phyloP scores from a whole-genome alignment of 495 filamentous ascomycete genomes.

The Amphirosellinia nigrospora region DNA sequence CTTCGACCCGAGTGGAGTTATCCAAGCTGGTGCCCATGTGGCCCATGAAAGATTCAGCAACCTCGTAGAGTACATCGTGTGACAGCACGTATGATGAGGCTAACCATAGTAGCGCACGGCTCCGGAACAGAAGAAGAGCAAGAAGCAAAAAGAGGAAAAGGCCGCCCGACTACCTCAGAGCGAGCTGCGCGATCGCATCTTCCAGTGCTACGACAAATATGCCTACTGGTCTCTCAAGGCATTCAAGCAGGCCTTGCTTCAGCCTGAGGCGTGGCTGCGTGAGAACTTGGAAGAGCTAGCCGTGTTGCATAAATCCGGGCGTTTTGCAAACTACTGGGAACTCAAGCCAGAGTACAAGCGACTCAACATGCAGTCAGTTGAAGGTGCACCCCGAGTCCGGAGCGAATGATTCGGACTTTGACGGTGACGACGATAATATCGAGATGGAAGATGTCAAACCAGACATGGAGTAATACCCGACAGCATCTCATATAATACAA shows the following conservation, averaged over 20 bases:
- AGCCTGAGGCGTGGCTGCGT: slow-evolving; percentile 92
- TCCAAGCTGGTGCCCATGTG: slow-evolving; percentile 57
- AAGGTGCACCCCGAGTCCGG: slow-evolving; percentile 59
- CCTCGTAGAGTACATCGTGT: slow-evolving; percentile 58
- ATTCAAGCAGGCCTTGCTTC: slow-evolving; percentile 71
- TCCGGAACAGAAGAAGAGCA: slow-evolving; percentile 52
- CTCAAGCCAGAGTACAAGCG: slow-evolving; percentile 74
- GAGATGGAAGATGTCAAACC: slow-evolving; percentile 70
- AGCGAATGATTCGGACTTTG: slow-evolving; percentile 61
- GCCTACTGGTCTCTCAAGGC: slow-evolving; percentile 89
- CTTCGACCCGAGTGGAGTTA: slow-evolving; percentile 46
- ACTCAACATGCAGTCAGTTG: slow-evolving; percentile 54
- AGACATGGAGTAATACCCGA: slow-evolving; percentile 2
- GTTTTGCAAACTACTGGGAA: slow-evolving; percentile 83
- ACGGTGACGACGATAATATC: slow-evolving; percentile 68
- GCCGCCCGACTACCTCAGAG: slow-evolving; percentile 84
- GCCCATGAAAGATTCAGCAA: slow-evolving; percentile 53
- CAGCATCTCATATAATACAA: background rate
- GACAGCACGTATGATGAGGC: slow-evolving; percentile 24
- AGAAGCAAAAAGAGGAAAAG: slow-evolving; percentile 74
- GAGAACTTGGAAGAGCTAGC: slow-evolving; percentile 84
- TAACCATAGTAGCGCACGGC: slow-evolving; percentile 41
- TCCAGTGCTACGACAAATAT: slow-evolving; percentile 79
- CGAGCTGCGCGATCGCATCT: slow-evolving; percentile 83
- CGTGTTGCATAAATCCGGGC: slow-evolving; percentile 75